Base-by-base conservation (phyloP, 805 yeast genomes). In the Teunomyces tritomae region DNA sequence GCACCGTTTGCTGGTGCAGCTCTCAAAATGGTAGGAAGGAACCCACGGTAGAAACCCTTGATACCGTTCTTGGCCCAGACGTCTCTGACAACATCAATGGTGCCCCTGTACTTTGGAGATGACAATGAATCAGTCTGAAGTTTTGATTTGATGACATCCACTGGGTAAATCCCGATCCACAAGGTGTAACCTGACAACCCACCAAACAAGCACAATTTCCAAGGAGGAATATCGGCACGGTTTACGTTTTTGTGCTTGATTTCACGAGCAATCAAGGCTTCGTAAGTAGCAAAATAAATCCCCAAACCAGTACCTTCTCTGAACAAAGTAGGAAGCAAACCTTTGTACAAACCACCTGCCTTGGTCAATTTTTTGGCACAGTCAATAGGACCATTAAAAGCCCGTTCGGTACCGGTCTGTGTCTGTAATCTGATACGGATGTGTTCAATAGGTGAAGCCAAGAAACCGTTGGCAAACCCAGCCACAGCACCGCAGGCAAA, bases 1-100 rank as follows among this genome's bases (percentile, higher is more conserved):
- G 95, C 96, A 36, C 96, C 99, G 64, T 94, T 95, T 3, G 95
- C 99, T 0, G 99, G 99, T 3, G 96, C 96, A 43, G 99, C 98
- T 70, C 99, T 85, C 54, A 94, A 72, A 53, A 94, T 81, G 0
- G 98, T 91, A 33, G 99, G 97, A 14, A 82, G 68, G 63, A 95
- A 91, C 1, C 99, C 99, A 68, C 85, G 85, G 70, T 88, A 87
- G 61, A 94, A 87, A 0, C 96, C 96, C 52, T 74, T 74, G 24
- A 82, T 49, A 26, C 98, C 97, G 45, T 76, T 73, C n/a, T 76
- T 73, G 43, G 63, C 66, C 59, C 64, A 76, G 17, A 89, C 76
- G 48, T 76, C 74, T 48, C 64, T 74, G 13, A 80, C 70, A 26
- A 89, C 95, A 49, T 79, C 79, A n/a, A 77, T 39, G 33, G 87